Conservation (phyloP, 1,139 yeast genomes). For the Petasospora fabianii region DNA sequence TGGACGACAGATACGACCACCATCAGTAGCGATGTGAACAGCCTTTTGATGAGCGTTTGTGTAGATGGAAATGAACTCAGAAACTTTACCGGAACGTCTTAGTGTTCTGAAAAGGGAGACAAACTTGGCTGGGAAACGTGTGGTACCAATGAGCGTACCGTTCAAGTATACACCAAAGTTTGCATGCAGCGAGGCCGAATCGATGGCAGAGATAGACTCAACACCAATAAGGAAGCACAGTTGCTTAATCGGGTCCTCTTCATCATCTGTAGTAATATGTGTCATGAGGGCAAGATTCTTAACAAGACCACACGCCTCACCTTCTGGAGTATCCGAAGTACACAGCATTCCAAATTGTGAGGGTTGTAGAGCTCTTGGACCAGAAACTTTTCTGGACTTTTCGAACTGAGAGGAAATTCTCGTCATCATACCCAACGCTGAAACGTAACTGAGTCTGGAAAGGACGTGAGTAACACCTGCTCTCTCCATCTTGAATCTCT, state of each 20-base stretch:
- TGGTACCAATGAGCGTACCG: slow-evolving; percentile 91
- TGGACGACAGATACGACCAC: slow-evolving; percentile 98
- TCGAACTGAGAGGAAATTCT: slow-evolving; percentile 98
- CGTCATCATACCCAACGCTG: slow-evolving; percentile 99
- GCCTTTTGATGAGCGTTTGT: slow-evolving; percentile 87
- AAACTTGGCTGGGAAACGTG: slow-evolving; percentile 79
- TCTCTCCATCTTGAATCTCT: slow-evolving; percentile 98
- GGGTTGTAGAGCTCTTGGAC: slow-evolving; percentile 98
- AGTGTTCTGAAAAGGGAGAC: slow-evolving; percentile 73
- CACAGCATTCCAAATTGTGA: slow-evolving; percentile 99
- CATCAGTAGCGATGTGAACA: slow-evolving; percentile 97
- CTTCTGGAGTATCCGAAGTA: slow-evolving; percentile 99
- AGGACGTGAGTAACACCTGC: slow-evolving; percentile 99
- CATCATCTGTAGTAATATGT: slow-evolving; percentile 97
- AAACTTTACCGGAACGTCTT: slow-evolving; percentile 81
- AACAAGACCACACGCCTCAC: slow-evolving; percentile 99
- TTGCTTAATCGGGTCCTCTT: slow-evolving; percentile 79
- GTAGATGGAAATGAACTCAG: slow-evolving; percentile 88
- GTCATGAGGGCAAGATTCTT: slow-evolving; percentile 97
- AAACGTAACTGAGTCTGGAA: slow-evolving; percentile 83
- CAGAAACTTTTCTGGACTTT: slow-evolving; percentile 95
- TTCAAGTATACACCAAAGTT: slow-evolving; percentile 84
- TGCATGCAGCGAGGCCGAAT: slow-evolving; percentile 79
- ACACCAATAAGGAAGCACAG: slow-evolving; percentile 84
- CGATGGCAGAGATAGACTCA: slow-evolving; percentile 77